Evolutionary conservation across 2,329 filamentous ascomycete species (phyloP), one percentile per base, ranked within the genome.

Genomic region (Huntiella savannae): DNA sequence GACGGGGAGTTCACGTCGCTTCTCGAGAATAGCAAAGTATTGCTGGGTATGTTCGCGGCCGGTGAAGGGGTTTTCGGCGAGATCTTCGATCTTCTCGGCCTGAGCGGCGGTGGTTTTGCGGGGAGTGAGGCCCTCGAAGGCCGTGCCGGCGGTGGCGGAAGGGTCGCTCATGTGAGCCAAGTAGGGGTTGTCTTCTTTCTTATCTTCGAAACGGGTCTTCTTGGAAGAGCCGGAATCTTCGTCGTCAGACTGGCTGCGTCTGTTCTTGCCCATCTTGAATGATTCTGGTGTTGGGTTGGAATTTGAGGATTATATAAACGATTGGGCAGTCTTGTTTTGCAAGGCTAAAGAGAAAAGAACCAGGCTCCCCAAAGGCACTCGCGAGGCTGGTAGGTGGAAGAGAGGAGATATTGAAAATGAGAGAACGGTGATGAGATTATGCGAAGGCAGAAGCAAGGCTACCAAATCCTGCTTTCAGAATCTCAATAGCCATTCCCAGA

Each of bases 11-110:
- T 86, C 79, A 58, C 87, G 76, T 55, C 91, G 73, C 47, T 73
- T 75, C 65, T 88, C 75, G 56, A 98, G 66, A 58, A 98, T 98
- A 56, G 77, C 76, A 62, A 95, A 85, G 68, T 98, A 98, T 57
- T 81, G 77, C 54, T 77, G 71, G 40, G 85, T 86, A 56, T 94
- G 79, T 11, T 75, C 68, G 49, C 72, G 67, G 50, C 79, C 77
- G 42, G 78, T 98, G 68, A 95, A 95, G 16, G 88, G 80, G 59
- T 95, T 98, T 54, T 69, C 62, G 15, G 85, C 79, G 11, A 78
- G 75, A 63, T 94, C 76, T 65, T 98, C 91, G 2, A 79, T 80
- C 55, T 68, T 66, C 53, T 69, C 63, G 3, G 85, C 86, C 63
- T 85, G 72, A 51, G 71, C 68, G 4, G 85, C 77, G 2, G 86